Conservation (phyloP, 2,329 filamentous ascomycete genomes). For the Aspergillus pseudoviridinutans region DNA sequence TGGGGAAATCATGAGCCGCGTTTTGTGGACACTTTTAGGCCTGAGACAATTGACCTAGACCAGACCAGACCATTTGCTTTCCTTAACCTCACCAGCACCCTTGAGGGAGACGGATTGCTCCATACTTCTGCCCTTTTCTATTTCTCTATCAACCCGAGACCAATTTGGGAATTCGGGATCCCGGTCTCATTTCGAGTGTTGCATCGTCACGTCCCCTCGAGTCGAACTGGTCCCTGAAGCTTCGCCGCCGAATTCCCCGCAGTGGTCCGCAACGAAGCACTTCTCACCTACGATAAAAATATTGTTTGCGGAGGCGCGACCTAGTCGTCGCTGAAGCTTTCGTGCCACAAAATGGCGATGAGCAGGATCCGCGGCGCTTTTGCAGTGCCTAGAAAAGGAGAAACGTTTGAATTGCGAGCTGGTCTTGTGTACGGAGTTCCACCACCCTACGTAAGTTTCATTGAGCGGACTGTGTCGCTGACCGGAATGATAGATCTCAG, state of each 20-base stretch:
- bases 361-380: constrained; percentile 95
- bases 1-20: constrained; percentile 11
- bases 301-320: constrained; percentile 32
- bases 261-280: constrained; percentile 14
- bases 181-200: constrained; percentile 2
- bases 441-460: constrained; percentile 4
- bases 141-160: not conserved
- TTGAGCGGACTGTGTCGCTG: constrained; percentile 28
- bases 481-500: constrained; percentile 64
- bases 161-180: not conserved
- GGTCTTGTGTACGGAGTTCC: constrained; percentile 64
- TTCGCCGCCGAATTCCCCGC: constrained; percentile 28
- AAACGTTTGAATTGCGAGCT: constrained; percentile 94
- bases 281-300: constrained; percentile 11
- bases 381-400: constrained; percentile 87
- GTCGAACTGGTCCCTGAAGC: constrained; percentile 26
- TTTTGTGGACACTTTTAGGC: constrained; percentile 31
- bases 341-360: constrained; percentile 67
- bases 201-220: constrained; percentile 6
- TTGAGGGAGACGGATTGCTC: not conserved
- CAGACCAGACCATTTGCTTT: constrained; percentile 15
- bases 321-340: constrained; percentile 33
- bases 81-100: constrained; percentile 11
- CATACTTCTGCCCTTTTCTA: not conserved
- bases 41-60: constrained; percentile 3